Conservation (phyloP, 2,329 filamentous ascomycete genomes). For the Achaetomium macrosporum region DNA sequence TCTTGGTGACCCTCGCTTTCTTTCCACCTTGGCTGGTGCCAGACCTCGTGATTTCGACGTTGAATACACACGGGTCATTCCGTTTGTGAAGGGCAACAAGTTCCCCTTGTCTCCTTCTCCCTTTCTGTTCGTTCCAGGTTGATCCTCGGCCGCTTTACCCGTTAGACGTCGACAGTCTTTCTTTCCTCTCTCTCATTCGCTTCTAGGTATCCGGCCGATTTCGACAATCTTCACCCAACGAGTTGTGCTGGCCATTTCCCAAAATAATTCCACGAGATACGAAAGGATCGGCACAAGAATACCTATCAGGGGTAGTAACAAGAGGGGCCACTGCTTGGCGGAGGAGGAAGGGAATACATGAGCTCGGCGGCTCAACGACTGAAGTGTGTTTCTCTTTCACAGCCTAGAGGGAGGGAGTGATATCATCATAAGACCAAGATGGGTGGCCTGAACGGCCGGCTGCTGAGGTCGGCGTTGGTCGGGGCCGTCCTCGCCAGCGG, state of each 20-base stretch:
- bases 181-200: slow-evolving; percentile 17
- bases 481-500: slow-evolving; percentile 26
- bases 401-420: not conserved
- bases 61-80: not conserved
- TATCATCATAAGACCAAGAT: slow-evolving; percentile 2
- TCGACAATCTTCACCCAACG: slow-evolving; percentile 16
- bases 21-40: slow-evolving; percentile 14
- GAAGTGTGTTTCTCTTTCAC: not conserved
- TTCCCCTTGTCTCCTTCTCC: slow-evolving; percentile 24
- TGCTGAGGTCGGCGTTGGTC: slow-evolving; percentile 20
- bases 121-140: slow-evolving; percentile 50
- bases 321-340: not conserved
- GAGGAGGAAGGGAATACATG: not conserved
- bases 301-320: not conserved
- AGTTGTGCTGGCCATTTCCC: not conserved
- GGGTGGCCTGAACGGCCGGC: slow-evolving; percentile 5
- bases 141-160: slow-evolving; percentile 47
- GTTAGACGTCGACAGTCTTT: slow-evolving; percentile 25
- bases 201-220: slow-evolving; percentile 17
- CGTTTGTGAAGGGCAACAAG: slow-evolving; percentile 25
- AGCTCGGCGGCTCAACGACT: not conserved
- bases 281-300: not conserved
- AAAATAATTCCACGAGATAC: not conserved
- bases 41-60: slow-evolving; percentile 9
- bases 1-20: not conserved